phyloP scores from a whole-genome alignment of 1,284 basidiomycete species.

The Sporisorium reilianum region DNA sequence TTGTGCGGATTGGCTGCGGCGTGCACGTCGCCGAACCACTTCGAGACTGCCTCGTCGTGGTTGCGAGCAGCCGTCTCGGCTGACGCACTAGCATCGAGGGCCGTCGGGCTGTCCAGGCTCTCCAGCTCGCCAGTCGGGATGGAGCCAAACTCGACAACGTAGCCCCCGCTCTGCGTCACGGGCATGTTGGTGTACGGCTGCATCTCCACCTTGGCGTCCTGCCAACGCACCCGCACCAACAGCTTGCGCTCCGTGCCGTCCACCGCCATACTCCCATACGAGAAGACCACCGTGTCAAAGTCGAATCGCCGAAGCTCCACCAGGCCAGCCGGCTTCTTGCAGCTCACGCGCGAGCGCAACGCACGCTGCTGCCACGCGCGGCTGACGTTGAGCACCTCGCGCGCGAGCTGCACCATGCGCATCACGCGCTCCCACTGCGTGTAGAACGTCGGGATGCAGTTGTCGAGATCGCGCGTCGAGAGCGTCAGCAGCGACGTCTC shows the following conservation, averaged over 20 bases:
- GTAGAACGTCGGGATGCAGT: conserved; percentile 86
- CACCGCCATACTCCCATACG: conserved; percentile 71
- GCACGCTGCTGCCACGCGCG: conserved; percentile 48
- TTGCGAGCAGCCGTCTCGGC: conserved; percentile 60
- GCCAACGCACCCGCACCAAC: conserved; percentile 48
- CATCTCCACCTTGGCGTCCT: conserved; percentile 42
- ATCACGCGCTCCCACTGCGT: conserved; percentile 90
- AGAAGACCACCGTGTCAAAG: conserved; percentile 69
- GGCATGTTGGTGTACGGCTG: conserved; percentile 19
- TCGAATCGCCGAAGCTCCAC: conserved; percentile 33
- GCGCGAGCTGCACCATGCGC: conserved; percentile 89
- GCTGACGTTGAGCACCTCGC: conserved; percentile 74
- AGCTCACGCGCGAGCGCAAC: conserved; percentile 23
- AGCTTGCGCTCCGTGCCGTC: conserved; percentile 20
- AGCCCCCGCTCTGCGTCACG: conserved; percentile 34
- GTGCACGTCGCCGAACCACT: conserved; percentile 77
- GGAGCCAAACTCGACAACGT: conserved; percentile 48
- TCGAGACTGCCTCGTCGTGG: conserved; percentile 79
- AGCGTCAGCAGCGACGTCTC: conserved; percentile 86
- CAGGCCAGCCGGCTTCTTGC: conserved; percentile 32
- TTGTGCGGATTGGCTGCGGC: conserved; percentile 66
- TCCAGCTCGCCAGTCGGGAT: conserved; percentile 12
- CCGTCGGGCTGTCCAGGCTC: not conserved
- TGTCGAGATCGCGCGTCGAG: conserved; percentile 83
- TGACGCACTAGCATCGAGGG: not conserved